Evolutionary conservation across 805 yeast genomes (phyloP), one percentile per base, ranked within the genome.

Genomic region (Gaillardinia entomophila): DNA sequence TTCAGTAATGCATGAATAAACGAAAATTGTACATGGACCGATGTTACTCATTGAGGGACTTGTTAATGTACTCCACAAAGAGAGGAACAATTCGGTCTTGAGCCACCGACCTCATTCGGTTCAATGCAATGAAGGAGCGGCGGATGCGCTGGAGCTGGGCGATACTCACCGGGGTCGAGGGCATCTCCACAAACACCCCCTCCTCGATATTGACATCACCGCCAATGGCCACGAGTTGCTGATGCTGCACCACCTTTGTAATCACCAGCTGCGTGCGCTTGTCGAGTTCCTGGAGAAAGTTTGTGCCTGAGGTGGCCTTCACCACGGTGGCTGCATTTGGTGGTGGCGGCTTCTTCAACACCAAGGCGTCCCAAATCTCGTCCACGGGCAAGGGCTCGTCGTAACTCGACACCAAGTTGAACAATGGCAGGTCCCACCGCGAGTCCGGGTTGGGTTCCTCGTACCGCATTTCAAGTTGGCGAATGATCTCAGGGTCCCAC

Each of bases 371-470:
- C 79, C 82, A 79, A 2, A 92, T 71, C 12, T 77, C 83, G 2
- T 80, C 82, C 14, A 81, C 55, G 0, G 88, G 84, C 16, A 80
- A 49, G 3, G 57, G 59, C 12, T 62, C 63, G 20, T 80, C 79
- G 26, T 54, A 47, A 31, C 73, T 77, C 46, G 65, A 71, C 3
- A 78, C 72, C 1, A 89, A 57, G 0, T 86, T 77, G 50, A 88
- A 79, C 39, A 90, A 61, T 4, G 98, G 98, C 3, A 95, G 77
- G 51, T 92, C 98, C 98, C 98, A 92, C 38, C 96, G 63, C 17
- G 81, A 75, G 48, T 75, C 74, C 20, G 79, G 77, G 51, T 86
- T 82, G 1, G 98, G 98, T 53, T 92, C 98, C 57, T 92, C 98
- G 51, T 80, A 92, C 37, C 98, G 60, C 77, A 88, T 83, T 3